Evolutionary conservation across 2,329 filamentous ascomycete species (phyloP), one percentile per base, ranked within the genome.

Genomic region (Ascochyta koolunga): DNA sequence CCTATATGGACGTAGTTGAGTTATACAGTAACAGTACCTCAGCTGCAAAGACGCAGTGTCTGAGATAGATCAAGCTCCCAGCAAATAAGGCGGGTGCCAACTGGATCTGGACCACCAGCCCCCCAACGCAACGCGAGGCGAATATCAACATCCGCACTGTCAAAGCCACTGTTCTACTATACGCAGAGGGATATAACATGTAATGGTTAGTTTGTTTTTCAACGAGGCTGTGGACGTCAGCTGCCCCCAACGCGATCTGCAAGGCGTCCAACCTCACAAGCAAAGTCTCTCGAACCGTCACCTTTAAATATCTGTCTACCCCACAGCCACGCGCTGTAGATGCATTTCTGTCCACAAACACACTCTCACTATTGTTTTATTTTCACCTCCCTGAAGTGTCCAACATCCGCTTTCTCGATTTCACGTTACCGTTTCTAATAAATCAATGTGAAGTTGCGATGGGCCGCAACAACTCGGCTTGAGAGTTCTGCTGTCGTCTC

Each of bases 241-340:
- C 24, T 2, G 35, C n/a, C 19, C n/a, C 27, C 36, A 16, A 52
- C 21, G 35, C 37, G 46, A 48, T 56, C 47, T 50, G 47, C 39
- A 55, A 61, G 58, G 58, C 58, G 45, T 55, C 53, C 59, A 57
- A 37, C 53, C 16, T 45, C 35, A 29, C 35, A 50, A 31, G 19
- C 39, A 49, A 36, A 44, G 29, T 24, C 41, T 37, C 35, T 45
- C 18, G 33, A 29, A 25, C 16, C 27, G 22, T 40, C 39, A 33
- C 13, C 15, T 40, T 40, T 2, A 32, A 32, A 49, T 10, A 19
- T 29, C 33, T 43, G 40, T 18, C 15, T 27, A 31, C 6, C 19
- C 16, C 45, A 42, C 39, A 36, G 25, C 39, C 49, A 49, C 44
- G 29, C 40, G 21, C 40, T 37, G 27, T 42, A 18, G 13, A 31